Conservation (phyloP, 371 early-diverging fungal species). For the Mucor saturninus region DNA sequence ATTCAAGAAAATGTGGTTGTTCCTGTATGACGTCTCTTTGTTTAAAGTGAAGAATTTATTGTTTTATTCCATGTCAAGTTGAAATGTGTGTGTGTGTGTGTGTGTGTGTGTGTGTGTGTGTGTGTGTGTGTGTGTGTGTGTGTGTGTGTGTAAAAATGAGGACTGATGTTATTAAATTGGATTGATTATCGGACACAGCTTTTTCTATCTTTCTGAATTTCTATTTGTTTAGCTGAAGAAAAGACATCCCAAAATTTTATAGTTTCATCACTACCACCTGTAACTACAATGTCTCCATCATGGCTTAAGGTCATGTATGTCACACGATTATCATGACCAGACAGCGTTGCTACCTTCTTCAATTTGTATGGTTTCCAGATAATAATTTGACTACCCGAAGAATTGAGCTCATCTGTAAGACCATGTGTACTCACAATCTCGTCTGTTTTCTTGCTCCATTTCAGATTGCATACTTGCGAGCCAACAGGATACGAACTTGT, state of each 20-base stretch:
- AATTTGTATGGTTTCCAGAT: constrained; percentile 91
- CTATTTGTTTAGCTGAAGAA: constrained; percentile 15
- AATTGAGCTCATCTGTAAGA: constrained; percentile 49
- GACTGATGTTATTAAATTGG: too few relatives aligned
- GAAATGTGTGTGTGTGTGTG: too few relatives aligned
- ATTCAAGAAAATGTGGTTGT: too few relatives aligned
- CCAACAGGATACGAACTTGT: constrained; percentile 61
- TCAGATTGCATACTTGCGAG: constrained; percentile 80
- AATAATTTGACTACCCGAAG: constrained; percentile 83
- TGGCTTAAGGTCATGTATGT: constrained; percentile 87
- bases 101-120: too few relatives aligned
- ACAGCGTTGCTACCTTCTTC: constrained; percentile 65
- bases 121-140: too few relatives aligned
- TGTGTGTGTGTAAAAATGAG: too few relatives aligned
- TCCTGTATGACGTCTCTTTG: too few relatives aligned
- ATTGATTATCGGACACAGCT: constrained; percentile 22
- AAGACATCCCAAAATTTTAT: constrained; percentile 93
- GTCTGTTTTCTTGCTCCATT: constrained; percentile 83
- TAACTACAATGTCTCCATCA: constrained; percentile 90
- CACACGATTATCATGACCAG: constrained; percentile 85
- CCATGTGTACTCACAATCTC: constrained; percentile 96
- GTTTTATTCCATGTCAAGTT: too few relatives aligned
- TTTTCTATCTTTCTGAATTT: constrained; percentile 17
- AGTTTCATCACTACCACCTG: constrained; percentile 94
- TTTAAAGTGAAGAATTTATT: too few relatives aligned